Evolutionary conservation across 768 basidiomycete species (phyloP), one percentile per base, ranked within the genome.

Genomic region (Hericium coralloides): DNA sequence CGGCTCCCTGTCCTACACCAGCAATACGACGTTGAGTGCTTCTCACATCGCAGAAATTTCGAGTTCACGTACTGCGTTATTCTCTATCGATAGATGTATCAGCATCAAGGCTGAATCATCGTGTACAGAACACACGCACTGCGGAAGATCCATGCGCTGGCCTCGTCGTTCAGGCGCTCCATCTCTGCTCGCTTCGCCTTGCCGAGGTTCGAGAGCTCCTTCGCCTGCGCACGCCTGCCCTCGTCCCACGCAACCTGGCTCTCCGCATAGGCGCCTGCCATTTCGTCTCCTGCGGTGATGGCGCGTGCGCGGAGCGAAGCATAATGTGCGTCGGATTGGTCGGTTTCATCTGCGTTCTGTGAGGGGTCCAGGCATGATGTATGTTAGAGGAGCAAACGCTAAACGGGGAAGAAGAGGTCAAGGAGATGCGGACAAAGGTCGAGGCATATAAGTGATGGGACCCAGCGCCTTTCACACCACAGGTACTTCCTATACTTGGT

Each of bases 101-200:
- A 58, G 45, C 49, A 23, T 43, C 41, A 54, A 20, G 20, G n/a
- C 12, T 14, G 17, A 12, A 57, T 18, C 20, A 45, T 7, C 50
- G 22, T 15, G 37, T 4, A 54, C 20, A 31, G n/a, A 15, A 45
- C 1, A 18, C 12, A 69, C 81, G 52, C 59, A 89, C 90, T 83
- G 60, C 74, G 69, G 69, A 85, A 98, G 60, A 98, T 95, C 89
- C 89, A 95, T 52, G 85, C 81, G 58, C 85, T 83, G 2, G 95
- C 95, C 68, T 94, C 72, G 58, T 77, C 77, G 68, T 98, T 93
- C 59, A 92, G 70, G 50, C 77, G 68, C 60, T 88, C 84, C 87
- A 95, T 94, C 65, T 81, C 79, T 4, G 75, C 69, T 69, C 90
- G 81, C 67, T 95, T 89, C 41, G 75, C 74, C 68, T 92, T 91